Evolutionary conservation across 1,139 yeast genomes (phyloP).

Genomic region (Kodamaea derodonti): DNA sequence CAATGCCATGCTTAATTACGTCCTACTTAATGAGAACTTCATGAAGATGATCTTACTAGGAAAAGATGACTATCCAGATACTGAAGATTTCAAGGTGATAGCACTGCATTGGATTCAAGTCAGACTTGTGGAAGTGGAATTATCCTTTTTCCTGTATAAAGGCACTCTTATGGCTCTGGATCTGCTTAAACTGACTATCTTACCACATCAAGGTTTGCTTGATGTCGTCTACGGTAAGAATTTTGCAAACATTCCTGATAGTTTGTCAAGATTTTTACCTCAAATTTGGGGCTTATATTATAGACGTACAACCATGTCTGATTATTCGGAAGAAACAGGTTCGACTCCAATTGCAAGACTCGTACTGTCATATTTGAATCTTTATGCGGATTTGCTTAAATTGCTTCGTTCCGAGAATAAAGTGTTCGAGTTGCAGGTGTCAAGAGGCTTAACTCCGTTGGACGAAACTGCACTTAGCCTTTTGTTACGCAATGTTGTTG

Average conservation of each 20-base stretch:
- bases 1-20: slow-evolving; percentile 25
- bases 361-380: slow-evolving; percentile 15
- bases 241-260: slow-evolving; percentile 10
- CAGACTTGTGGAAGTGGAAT: slow-evolving; percentile 27
- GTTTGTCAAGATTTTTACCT: slow-evolving; percentile 13
- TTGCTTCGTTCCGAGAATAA: slow-evolving; percentile 7
- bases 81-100: slow-evolving; percentile 18
- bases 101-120: slow-evolving; percentile 29
- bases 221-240: slow-evolving; percentile 15
- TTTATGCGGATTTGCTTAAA: slow-evolving; percentile 17
- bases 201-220: slow-evolving; percentile 22
- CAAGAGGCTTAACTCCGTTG: slow-evolving; percentile 7
- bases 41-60: slow-evolving; percentile 19
- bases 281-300: slow-evolving; percentile 26
- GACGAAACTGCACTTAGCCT: slow-evolving; percentile 10
- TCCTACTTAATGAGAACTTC: slow-evolving; percentile 25
- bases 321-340: neutral
- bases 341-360: neutral
- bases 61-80: slow-evolving; percentile 9
- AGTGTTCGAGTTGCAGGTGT: slow-evolving; percentile 6
- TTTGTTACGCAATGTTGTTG: slow-evolving; percentile 20
- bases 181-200: slow-evolving; percentile 23
- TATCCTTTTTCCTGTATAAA: slow-evolving; percentile 29
- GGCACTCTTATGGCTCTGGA: slow-evolving; percentile 29
- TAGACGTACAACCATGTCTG: slow-evolving; percentile 12